phyloP scores from a whole-genome alignment of 1,284 basidiomycete genomes.

The Melampsora larici-populina region DNA sequence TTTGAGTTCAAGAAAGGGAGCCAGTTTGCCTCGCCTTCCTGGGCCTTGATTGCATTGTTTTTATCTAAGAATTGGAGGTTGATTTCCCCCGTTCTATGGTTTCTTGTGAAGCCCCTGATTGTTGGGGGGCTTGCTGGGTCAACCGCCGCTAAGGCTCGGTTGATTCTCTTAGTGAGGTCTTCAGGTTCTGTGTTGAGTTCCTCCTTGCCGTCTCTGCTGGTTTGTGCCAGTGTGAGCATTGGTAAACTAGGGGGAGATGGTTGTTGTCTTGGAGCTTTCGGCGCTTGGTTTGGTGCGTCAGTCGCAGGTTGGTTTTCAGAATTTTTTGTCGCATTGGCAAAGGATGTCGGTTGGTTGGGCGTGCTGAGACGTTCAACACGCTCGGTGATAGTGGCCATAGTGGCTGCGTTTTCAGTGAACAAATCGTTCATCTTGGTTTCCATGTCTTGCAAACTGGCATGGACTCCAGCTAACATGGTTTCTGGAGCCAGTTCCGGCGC shows the following conservation, averaged over 20 bases:
- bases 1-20: not conserved
- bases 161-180: not conserved
- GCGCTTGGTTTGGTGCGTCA: not conserved
- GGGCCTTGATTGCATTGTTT: not conserved
- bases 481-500: too few relatives aligned
- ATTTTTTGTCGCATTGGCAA: not conserved
- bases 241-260: not conserved
- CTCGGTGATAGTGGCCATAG: too few relatives aligned
- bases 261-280: not conserved
- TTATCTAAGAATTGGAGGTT: not conserved
- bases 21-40: not conserved
- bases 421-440: not conserved
- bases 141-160: not conserved
- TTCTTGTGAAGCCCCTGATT: not conserved
- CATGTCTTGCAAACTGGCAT: not conserved
- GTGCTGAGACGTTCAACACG: too few relatives aligned
- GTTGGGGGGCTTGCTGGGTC: not conserved
- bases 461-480: not conserved
- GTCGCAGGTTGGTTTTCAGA: not conserved
- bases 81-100: not conserved
- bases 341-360: not conserved
- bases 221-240: not conserved
- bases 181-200: not conserved
- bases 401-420: not conserved
- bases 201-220: not conserved